These are phyloP conservation scores for Phytophthora quininea DNA, from an alignment of 352 stramenopile species.

Conservation along the genomic window DNA sequence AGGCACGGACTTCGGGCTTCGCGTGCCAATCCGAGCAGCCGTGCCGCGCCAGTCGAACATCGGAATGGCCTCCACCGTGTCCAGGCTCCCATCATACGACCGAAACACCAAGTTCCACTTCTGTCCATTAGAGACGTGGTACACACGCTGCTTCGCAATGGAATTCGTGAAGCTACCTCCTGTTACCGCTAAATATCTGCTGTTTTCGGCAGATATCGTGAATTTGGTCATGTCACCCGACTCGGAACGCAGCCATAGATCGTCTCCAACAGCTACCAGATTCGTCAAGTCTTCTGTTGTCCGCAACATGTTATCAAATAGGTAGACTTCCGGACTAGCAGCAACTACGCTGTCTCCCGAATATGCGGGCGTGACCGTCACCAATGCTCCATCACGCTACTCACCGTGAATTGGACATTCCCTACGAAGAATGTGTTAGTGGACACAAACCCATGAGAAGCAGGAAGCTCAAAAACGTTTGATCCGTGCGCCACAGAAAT, in stretches of 20 bases:
- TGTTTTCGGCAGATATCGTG: constrained; percentile 28
- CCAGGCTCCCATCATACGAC: constrained; percentile 60
- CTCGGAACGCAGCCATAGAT: constrained; percentile 58
- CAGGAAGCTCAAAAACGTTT: constrained; percentile 48
- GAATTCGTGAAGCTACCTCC: constrained; percentile 47
- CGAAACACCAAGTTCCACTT: constrained; percentile 76
- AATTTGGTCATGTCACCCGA: constrained; percentile 60
- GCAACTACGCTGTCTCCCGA: constrained; percentile 34
- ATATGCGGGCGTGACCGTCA: constrained; percentile 49
- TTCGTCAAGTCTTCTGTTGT: constrained; percentile 61
- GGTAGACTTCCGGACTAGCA: constrained; percentile 39
- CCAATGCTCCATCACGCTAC: constrained; percentile 19
- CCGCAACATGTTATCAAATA: constrained; percentile 70
- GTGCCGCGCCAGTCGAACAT: constrained; percentile 67
- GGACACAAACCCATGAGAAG: constrained; percentile 41
- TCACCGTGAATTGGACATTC: constrained; percentile 44
- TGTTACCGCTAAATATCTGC: constrained; percentile 49
- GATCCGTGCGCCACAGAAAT: constrained; percentile 40
- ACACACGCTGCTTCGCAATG: constrained; percentile 43
- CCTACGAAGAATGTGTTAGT: constrained; percentile 49
- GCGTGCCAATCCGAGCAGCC: constrained; percentile 50
- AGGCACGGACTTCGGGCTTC: constrained; percentile 39
- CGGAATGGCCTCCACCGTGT: constrained; percentile 64
- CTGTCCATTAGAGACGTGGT: constrained; percentile 49
- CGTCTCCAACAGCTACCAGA: constrained; percentile 41